Evolutionary conservation across 257 asterid genomes (phyloP), one percentile per base, ranked within the genome.

Genomic region (Salvia splendens): DNA sequence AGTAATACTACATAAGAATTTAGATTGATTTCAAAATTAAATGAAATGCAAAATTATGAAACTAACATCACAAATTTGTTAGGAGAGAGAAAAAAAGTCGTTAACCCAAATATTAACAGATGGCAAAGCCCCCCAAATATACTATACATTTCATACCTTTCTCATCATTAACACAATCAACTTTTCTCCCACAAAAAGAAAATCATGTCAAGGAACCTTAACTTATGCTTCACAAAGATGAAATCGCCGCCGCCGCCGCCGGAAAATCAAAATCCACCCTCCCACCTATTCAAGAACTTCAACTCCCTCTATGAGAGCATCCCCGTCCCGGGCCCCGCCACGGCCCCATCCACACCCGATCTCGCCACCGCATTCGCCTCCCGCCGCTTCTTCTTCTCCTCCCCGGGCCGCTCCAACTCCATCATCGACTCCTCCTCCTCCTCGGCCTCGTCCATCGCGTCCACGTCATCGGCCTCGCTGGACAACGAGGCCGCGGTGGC

Each of bases 371-470:
- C 69, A 57, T 78, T 76, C 69, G 92, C 99, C 61, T 88, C 99
- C 52, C 85, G 78, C 1, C 91, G 96, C 8, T 90, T 93, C 89
- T 93, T 93, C 84, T 93, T 86, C 87, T 83, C 99, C 66, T 85
- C 96, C 33, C 97, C 97, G 7, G 97, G 99, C 48, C 84, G 79
- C 6, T 92, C 98, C 45, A 92, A 89, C 85, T 92, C 98, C 75
- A 92, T 92, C 77, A 50, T 92, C 54, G 95, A 89, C 80, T 92
- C 80, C 69, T 15, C 79, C 66, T 59, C 77, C 20, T 50, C 77
- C 20, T 80, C 87, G 8, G 12, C 30, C 30, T 24, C 65, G n/a
- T 77, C 87, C 2, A 79, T 88, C n/a, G 42, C 86, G 6, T 81
- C 86, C 6, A 77, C 89, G 12, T 81, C 87, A 0, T 79, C 82